These are phyloP conservation scores for Leonotis leonurus DNA, from an alignment of 257 asterid species.

Conservation along the genomic window DNA sequence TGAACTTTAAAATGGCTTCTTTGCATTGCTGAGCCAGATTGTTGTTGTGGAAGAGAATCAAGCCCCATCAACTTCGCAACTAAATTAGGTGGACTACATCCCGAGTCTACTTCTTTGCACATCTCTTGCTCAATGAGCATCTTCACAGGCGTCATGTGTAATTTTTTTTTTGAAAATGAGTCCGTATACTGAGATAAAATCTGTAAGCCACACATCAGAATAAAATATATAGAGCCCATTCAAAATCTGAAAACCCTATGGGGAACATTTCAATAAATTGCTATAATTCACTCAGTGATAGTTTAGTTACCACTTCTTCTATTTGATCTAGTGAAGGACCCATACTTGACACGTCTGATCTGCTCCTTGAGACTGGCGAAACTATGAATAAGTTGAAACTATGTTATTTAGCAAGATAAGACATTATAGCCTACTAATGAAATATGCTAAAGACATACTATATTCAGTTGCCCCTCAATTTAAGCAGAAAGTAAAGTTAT, in stretches of 20 bases:
- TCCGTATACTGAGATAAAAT: constrained; percentile 39
- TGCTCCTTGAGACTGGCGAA: constrained; percentile 61
- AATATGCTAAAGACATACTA: not conserved
- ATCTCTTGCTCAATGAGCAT: constrained; percentile 75
- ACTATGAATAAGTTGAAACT: constrained; percentile 32
- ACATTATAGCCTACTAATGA: no score
- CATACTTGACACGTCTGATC: constrained; percentile 50
- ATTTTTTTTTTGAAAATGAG: constrained; percentile 38
- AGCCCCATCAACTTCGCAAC: constrained; percentile 99
- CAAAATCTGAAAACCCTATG: no score
- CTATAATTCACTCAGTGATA: not conserved
- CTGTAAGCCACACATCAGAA: constrained; percentile 39
- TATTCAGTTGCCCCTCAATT: not conserved
- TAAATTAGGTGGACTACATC: constrained; percentile 58
- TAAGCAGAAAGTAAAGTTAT: not conserved
- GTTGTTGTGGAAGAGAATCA: constrained; percentile 67
- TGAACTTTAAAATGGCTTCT: constrained; percentile 39
- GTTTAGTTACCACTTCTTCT: constrained; percentile 60
- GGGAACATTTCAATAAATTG: not conserved
- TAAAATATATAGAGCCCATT: no score
- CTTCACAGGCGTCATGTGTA: constrained; percentile 64
- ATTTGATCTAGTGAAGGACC: constrained; percentile 37
- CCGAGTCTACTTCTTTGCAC: constrained; percentile 57
- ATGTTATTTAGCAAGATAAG: no score
- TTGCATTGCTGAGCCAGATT: constrained; percentile 37